Base-by-base conservation (phyloP, 768 basidiomycete species). In the Fistulinella prunicolor region DNA sequence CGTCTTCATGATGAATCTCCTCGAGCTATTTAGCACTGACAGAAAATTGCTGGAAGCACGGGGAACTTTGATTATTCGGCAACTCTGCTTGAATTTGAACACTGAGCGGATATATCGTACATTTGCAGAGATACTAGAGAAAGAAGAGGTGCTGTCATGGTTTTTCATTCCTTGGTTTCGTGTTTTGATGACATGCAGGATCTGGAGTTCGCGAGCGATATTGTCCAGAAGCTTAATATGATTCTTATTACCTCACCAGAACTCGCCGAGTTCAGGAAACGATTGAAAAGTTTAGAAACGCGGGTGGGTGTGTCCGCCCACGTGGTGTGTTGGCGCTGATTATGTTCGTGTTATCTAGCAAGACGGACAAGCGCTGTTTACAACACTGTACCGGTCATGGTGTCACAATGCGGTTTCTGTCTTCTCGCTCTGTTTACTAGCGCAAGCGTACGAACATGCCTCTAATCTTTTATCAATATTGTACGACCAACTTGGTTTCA, bases 371-470 rank as follows among this genome's bases (percentile, higher is more conserved):
- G 89, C 89, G 14, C 67, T 99, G 19, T 99, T 98, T 65, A 90
- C 89, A 10, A 90, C 88, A 0, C 72, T 99, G 3, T 99, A 99
- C 60, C 80, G 92, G 17, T 98, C 94, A 17, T 99, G 96, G 96
- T 98, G 94, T 64, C 96, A 99, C 59, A 97, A 97, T 61, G 89
- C 95, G 1, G 94, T 98, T 36, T 87, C 96, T 0, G 93, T 93
- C 1, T 96, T 99, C 63, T 93, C 96, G 1, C 77, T 99, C 6
- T 99, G 96, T 66, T 76, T 99, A 23, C 76, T 99, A 21, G 96
- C 96, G 6, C 96, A 99, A 65, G 95, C 96, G 3, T 99, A 99
- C 57, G 96, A 99, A 65, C 96, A 99, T 67, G 96, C 95, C 1
- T 95, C 93, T 19, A 97, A 94, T 65, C 77, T 99, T 4, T 75